Evolutionary conservation across 192 early-diverging fungal species (phyloP), one percentile per base, ranked within the genome.

Genomic region (Backusella circina): DNA sequence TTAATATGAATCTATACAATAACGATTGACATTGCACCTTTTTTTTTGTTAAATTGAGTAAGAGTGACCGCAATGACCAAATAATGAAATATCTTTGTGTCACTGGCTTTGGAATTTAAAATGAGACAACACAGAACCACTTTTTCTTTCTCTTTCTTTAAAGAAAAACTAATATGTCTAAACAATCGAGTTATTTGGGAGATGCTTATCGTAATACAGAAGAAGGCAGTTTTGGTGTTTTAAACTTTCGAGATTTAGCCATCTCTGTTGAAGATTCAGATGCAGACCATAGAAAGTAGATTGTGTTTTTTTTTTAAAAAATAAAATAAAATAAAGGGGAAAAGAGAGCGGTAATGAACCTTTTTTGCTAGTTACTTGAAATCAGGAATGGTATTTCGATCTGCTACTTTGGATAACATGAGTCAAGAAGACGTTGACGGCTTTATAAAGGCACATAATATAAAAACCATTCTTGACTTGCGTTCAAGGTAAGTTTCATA

Each of bases 391-490:
- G 21, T 86, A 10, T 86, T 86, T 39, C 41, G 84, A 68, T 84
- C 83, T 31, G 84, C 77, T 13, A 78, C 80, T 12, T 70, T 86
- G 21, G 82, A 86, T 65, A 77, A 84, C 67, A 79, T 79, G 51
- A 71, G 72, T 1, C 65, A 77, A 36, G 67, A 30, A 21, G 80
- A 86, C 35, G 35, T 86, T 12, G 78, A 82, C 8, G 36, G 32
- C 1, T 77, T 86, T 15, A 75, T 76, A n/a, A 15, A 57, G 5
- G 32, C 35, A 0, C 75, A 82, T 70, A 72, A 71, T 2, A 80
- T 86, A 35, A 85, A 68, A 18, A 82, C 80, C 30, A 84, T 86
- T 21, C 51, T 86, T 18, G 84, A 86, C 47, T 67, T 86, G 16
- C 79, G 84, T 39, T 78, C 83, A 54, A 80, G 74, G 69, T 75